phyloP scores from a whole-genome alignment of 148 eudicot genomes.

The Diospyros lotus region DNA sequence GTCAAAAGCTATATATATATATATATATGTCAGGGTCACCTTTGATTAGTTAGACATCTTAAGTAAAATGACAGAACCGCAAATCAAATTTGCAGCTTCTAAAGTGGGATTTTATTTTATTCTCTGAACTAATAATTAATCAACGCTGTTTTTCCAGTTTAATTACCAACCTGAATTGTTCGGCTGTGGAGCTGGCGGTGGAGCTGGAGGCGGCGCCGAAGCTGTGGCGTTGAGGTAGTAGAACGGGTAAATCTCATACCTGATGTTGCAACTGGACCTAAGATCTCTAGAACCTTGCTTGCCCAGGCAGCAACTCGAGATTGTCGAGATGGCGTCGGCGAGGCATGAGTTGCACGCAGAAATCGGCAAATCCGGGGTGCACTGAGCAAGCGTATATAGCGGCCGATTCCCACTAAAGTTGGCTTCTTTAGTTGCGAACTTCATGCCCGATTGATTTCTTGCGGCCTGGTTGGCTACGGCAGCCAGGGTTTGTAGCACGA shows the following conservation, averaged over 20 bases:
- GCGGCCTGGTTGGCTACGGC: background rate
- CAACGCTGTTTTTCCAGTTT: no score
- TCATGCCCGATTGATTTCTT: background rate
- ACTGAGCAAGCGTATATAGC: slow-evolving; percentile 29
- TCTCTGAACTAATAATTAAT: no score
- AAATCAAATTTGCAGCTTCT: no score
- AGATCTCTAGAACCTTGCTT: background rate
- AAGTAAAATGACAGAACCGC: no score
- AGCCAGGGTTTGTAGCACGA: background rate
- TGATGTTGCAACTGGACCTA: background rate
- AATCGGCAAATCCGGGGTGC: slow-evolving; percentile 32
- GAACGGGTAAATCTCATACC: background rate
- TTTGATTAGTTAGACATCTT: no score
- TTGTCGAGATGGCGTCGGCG: background rate
- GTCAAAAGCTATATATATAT: no score
- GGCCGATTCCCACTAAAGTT: slow-evolving; percentile 3
- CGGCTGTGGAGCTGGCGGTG: background rate
- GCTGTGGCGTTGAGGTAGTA: background rate
- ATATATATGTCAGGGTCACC: no score
- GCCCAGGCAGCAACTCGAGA: slow-evolving; percentile 12
- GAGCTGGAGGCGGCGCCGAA: background rate
- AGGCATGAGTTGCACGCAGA: slow-evolving; percentile 23
- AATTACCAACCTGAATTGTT: background rate
- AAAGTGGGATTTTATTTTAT: no score
- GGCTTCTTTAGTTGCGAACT: slow-evolving; percentile 21